Conservation (phyloP, 2,329 filamentous ascomycete genomes). For the Trichoderma gracile region DNA sequence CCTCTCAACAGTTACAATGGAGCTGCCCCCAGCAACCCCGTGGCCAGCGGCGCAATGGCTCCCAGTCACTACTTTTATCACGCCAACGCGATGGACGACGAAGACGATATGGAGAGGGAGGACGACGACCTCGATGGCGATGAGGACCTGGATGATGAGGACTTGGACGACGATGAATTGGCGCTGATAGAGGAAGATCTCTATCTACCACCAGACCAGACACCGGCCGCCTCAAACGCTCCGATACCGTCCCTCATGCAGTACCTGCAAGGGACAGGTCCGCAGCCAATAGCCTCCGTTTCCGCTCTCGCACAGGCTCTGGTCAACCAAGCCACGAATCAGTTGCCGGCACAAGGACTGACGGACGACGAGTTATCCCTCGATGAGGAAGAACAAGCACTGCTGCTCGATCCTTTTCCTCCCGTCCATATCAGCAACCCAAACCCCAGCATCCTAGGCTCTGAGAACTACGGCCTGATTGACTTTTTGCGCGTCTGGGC, state of each 20-base stretch:
- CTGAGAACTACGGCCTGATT: conserved; percentile 51
- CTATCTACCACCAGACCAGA: background rate
- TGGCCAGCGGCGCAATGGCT: background rate
- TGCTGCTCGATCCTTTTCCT: conserved; percentile 15
- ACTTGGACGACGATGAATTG: background rate
- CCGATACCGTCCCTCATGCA: conserved; percentile 5
- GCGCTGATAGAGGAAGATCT: too few relatives aligned
- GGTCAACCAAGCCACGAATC: background rate
- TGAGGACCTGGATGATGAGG: background rate
- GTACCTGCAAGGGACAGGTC: conserved; percentile 4
- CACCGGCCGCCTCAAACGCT: background rate
- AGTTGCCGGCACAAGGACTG: background rate
- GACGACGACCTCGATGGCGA: background rate
- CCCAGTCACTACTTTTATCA: background rate
- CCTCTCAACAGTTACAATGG: conserved; percentile 28
- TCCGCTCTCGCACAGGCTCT: background rate
- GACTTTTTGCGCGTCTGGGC: conserved; percentile 56
- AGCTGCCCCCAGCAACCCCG: background rate
- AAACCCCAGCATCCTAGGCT: conserved; percentile 45
- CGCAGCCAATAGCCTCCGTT: background rate
- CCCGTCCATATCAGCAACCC: conserved; percentile 37
- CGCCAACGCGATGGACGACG: background rate
- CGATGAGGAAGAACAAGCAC: conserved; percentile 18
- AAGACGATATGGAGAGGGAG: conserved; percentile 1
- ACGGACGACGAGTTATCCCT: background rate